Conservation (phyloP, 441 rosid species). For the Erodium moschatum region DNA sequence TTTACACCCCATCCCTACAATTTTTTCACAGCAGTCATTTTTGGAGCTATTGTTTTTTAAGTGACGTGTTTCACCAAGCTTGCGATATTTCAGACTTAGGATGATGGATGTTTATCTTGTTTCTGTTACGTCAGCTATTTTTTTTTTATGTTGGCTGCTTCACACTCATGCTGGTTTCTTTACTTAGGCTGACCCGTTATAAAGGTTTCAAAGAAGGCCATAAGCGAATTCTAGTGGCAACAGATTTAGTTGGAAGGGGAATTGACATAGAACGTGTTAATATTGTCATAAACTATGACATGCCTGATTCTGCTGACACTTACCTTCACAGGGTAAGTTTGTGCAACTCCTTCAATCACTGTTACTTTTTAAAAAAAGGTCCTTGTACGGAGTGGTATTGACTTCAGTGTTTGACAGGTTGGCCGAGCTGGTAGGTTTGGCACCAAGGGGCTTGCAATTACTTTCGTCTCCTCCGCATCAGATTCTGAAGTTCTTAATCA, state of each 20-base stretch:
- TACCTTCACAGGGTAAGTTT: constrained; percentile 82
- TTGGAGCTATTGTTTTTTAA: background rate
- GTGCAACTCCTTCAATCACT: background rate
- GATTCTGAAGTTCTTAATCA: constrained; percentile 87
- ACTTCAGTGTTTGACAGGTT: constrained; percentile 37
- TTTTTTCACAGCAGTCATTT: background rate
- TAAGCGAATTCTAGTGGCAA: constrained; percentile 90
- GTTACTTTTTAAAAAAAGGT: background rate
- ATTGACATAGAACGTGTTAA: constrained; percentile 96
- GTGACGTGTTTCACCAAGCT: background rate
- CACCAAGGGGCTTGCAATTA: constrained; percentile 93
- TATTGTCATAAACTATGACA: constrained; percentile 92
- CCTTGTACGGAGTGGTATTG: no score
- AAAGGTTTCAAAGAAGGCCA: constrained; percentile 97
- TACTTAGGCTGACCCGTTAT: constrained; percentile 77
- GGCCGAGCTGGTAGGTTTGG: constrained; percentile 99
- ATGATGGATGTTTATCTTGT: background rate
- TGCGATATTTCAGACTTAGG: no score
- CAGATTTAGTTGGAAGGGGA: constrained; percentile 92
- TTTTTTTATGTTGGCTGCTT: background rate
- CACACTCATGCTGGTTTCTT: background rate
- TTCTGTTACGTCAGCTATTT: background rate
- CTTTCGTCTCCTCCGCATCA: constrained; percentile 80
- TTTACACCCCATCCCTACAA: background rate
- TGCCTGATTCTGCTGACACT: constrained; percentile 99